Conservation (phyloP, 129 eudicot species). For the Calendula officinalis region DNA sequence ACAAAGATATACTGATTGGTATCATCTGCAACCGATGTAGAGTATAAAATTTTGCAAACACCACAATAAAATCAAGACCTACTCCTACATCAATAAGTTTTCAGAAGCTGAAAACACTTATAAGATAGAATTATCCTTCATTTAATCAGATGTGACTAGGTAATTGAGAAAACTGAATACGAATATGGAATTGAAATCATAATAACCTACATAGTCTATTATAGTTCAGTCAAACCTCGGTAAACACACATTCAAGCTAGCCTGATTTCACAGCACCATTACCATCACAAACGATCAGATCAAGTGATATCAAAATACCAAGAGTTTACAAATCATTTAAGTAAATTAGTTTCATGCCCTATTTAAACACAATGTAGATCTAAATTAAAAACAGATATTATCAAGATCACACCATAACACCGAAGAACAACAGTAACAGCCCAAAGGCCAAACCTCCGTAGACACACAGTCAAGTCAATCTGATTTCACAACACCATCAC, state of each 20-base stretch:
- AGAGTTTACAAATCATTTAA: neutral
- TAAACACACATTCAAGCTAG: constrained; percentile 7
- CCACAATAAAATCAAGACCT: neutral
- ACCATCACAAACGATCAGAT: constrained; percentile 11
- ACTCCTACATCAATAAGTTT: constrained; percentile 2
- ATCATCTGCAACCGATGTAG: constrained; percentile 4
- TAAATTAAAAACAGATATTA: neutral
- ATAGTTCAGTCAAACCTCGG: constrained; percentile 12
- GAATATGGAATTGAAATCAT: constrained; percentile 7
- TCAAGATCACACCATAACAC: neutral
- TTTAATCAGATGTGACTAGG: neutral
- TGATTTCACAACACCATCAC: constrained; percentile 18
- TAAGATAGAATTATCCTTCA: neutral
- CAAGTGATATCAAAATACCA: neutral
- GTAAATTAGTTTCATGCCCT: neutral
- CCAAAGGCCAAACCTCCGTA: constrained; percentile 7
- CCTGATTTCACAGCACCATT: constrained; percentile 23
- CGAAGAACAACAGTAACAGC: constrained; percentile 1
- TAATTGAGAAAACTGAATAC: neutral
- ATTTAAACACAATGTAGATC: neutral
- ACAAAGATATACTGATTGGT: constrained; percentile 4
- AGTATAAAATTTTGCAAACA: no score
- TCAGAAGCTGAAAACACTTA: neutral
- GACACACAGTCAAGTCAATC: constrained; percentile 15
- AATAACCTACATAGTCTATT: constrained; percentile 1